Conservation (phyloP, 495 filamentous ascomycete species). For the Aspergillus leporis region DNA sequence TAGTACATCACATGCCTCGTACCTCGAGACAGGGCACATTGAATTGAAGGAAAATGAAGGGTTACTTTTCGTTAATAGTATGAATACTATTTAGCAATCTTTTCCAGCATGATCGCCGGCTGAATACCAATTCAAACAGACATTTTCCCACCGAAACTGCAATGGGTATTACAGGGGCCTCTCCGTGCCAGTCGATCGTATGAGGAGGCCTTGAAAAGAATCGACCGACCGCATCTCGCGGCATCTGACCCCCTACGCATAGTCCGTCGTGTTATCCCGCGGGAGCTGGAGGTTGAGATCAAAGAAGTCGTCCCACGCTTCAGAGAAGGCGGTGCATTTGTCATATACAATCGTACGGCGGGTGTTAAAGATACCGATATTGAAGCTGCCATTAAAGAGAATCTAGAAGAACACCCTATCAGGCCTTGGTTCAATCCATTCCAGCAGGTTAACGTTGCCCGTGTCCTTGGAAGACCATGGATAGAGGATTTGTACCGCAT, state of each 20-base stretch:
- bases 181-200: constrained; percentile 58
- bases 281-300: constrained; percentile 61
- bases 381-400: constrained; percentile 50
- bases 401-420: constrained; percentile 69
- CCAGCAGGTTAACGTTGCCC: constrained; percentile 61
- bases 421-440: constrained; percentile 90
- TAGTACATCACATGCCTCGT: constrained; percentile 22
- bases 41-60: constrained; percentile 66
- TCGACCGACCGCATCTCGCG: constrained; percentile 58
- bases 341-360: constrained; percentile 73
- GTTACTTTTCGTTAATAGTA: constrained; percentile 89
- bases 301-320: constrained; percentile 77
- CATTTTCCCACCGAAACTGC: constrained; percentile 78
- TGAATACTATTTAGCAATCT: constrained; percentile 18
- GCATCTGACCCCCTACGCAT: constrained; percentile 66
- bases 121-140: constrained; percentile 47
- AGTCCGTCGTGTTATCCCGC: constrained; percentile 61
- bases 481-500: constrained; percentile 87
- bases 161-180: constrained; percentile 61
- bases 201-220: constrained; percentile 60
- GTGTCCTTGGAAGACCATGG: constrained; percentile 88
- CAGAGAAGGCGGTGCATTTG: constrained; percentile 91
- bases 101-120: not conserved
- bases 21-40: constrained; percentile 68
- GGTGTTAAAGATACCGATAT: constrained; percentile 57